A percentile compares a stretch with the other conserved stretches of the same genome.
Evolutionary conservation across 805 yeast genomes (phyloP).

Genomic region (Diddensiella santjacobensis): DNA sequence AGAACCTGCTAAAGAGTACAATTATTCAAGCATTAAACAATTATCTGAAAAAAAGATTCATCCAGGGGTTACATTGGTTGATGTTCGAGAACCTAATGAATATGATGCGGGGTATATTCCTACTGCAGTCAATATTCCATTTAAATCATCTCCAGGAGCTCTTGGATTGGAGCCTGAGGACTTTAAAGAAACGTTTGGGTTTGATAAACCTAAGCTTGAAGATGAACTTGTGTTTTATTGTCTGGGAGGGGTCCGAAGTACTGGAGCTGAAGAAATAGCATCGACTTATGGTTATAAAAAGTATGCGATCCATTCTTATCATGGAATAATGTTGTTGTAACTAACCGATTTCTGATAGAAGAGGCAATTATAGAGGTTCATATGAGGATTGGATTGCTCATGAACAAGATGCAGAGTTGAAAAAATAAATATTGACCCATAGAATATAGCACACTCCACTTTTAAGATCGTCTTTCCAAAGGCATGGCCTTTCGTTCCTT

Average conservation of each 20-base stretch:
- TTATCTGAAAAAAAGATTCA: conserved; percentile 44
- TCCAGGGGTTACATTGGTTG: conserved; percentile 60
- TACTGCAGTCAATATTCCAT: conserved; percentile 80
- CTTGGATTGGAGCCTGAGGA: conserved; percentile 74
- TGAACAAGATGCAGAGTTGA: conserved; percentile 28
- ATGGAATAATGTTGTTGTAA: background rate
- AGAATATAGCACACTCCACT: background rate
- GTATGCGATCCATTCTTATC: conserved; percentile 16
- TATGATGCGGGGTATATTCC: conserved; percentile 73
- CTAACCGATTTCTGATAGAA: conserved; percentile 26
- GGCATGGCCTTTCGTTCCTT: conserved; percentile 39
- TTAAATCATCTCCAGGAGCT: conserved; percentile 90
- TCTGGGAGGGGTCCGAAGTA: conserved; percentile 85
- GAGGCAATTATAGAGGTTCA: conserved; percentile 86
- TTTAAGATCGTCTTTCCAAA: conserved; percentile 28
- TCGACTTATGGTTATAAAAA: conserved; percentile 80
- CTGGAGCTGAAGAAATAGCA: conserved; percentile 89
- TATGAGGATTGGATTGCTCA: conserved; percentile 74
- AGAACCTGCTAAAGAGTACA: conserved; percentile 48
- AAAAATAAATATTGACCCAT: background rate
- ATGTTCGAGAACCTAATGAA: conserved; percentile 91
- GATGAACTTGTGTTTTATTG: conserved; percentile 86
- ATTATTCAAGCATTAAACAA: conserved; percentile 51
- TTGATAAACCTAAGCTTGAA: conserved; percentile 67
- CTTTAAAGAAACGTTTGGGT: conserved; percentile 75